A percentile compares a stretch with the other conserved stretches of the same genome.
phyloP scores from a whole-genome alignment of 768 basidiomycete genomes.

The Calocybe indica region DNA sequence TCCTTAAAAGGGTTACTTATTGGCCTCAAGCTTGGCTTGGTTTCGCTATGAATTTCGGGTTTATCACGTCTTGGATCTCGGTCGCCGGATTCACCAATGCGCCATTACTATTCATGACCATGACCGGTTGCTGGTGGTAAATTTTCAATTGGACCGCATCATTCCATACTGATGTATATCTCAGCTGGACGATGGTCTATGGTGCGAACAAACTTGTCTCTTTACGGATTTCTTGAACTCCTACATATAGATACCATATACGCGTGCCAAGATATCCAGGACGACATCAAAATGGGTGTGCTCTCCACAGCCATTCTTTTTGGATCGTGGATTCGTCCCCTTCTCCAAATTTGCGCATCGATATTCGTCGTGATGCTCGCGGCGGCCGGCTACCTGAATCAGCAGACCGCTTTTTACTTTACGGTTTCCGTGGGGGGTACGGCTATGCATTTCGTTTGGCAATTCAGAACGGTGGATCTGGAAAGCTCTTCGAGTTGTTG shows the following conservation, averaged over 20 bases:
- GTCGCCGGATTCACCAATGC: constrained; percentile 25
- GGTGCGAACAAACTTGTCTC: constrained; percentile 18
- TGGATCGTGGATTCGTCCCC: constrained; percentile 49
- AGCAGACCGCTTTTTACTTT: constrained; percentile 44
- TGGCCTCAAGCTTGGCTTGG: constrained; percentile 64
- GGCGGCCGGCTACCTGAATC: constrained; percentile 47
- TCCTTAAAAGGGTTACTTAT: constrained; percentile 49
- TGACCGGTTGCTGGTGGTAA: constrained; percentile 43
- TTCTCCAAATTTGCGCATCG: constrained; percentile 47
- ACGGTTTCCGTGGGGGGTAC: constrained; percentile 40
- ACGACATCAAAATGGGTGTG: constrained; percentile 69
- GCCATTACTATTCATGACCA: constrained; percentile 25
- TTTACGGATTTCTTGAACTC: neutral
- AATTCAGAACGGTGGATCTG: constrained; percentile 37
- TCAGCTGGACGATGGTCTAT: constrained; percentile 45
- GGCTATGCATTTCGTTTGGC: constrained; percentile 38
- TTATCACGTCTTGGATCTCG: constrained; percentile 42
- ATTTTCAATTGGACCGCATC: constrained; percentile 3
- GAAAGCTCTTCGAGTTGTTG: constrained; percentile 41
- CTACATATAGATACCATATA: constrained; percentile 31
- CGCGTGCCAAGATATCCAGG: constrained; percentile 72
- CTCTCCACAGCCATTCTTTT: constrained; percentile 74
- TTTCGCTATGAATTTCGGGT: constrained; percentile 51
- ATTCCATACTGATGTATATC: neutral
- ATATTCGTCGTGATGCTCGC: constrained; percentile 46